phyloP scores from a whole-genome alignment of 345 rosid species.

The Eutrema heterophyllum region DNA sequence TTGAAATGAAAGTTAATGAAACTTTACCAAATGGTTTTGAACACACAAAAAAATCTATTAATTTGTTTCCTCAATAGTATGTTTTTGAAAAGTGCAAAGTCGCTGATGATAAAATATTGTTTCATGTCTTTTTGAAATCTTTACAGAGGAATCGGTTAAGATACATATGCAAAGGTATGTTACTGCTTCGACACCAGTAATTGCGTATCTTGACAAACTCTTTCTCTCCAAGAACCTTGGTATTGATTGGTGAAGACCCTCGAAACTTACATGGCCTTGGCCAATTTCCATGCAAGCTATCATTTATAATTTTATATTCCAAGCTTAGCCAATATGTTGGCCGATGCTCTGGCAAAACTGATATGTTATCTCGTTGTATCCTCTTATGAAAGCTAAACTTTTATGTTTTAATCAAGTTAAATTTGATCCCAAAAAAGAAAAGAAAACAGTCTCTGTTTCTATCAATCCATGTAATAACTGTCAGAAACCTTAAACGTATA shows the following conservation, averaged over 20 bases:
- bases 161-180: slow-evolving; percentile 55
- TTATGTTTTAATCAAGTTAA: no score
- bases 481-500: no score
- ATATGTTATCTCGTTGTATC: no score
- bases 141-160: slow-evolving; percentile 58
- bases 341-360: no score
- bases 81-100: not conserved
- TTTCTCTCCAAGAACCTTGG: slow-evolving; percentile 63
- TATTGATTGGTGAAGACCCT: slow-evolving; percentile 51
- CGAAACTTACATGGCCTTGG: not conserved
- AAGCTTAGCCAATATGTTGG: no score
- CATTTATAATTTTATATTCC: no score
- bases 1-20: no score
- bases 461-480: no score
- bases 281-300: not conserved
- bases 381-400: no score
- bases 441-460: no score
- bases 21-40: no score
- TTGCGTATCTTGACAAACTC: slow-evolving; percentile 55
- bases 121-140: not conserved
- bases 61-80: not conserved
- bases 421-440: no score
- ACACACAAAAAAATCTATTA: not conserved
- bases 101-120: not conserved
- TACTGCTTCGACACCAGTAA: slow-evolving; percentile 41